These are phyloP conservation scores for Beauveria medogensis DNA, from an alignment of 2,329 filamentous ascomycete species.

Conservation along the genomic window DNA sequence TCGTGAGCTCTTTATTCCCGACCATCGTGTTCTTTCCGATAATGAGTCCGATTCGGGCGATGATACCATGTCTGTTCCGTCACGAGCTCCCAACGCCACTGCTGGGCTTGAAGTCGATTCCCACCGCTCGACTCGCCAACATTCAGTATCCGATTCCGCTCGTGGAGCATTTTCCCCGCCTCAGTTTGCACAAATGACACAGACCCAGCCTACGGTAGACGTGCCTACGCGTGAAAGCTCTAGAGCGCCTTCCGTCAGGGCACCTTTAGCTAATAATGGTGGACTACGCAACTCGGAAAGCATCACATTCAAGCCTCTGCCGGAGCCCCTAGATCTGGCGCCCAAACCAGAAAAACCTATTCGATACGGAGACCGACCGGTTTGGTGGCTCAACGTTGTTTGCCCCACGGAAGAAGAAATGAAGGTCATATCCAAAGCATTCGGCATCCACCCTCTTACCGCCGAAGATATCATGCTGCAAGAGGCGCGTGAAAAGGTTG, in stretches of 20 bases:
- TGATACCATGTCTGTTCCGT: conserved; percentile 20
- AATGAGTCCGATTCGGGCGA: conserved; percentile 60
- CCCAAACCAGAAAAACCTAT: conserved; percentile 34
- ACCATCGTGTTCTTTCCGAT: conserved; percentile 67
- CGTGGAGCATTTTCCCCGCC: conserved; percentile 22
- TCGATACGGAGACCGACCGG: conserved; percentile 72
- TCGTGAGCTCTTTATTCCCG: conserved; percentile 80
- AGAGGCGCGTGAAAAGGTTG: conserved; percentile 95
- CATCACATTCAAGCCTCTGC: conserved; percentile 27
- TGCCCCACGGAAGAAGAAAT: conserved; percentile 91
- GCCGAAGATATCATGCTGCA: conserved; percentile 96
- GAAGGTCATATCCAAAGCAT: conserved; percentile 85
- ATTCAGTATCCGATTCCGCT: conserved; percentile 30
- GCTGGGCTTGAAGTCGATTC: conserved; percentile 30
- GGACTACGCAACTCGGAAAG: conserved; percentile 6
- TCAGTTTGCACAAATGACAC: background rate
- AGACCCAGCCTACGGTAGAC: conserved; percentile 16
- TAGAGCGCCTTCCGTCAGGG: conserved; percentile 33
- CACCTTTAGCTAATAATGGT: conserved; percentile 31
- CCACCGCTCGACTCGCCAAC: conserved; percentile 36
- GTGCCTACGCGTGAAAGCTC: conserved; percentile 23
- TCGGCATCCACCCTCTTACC: conserved; percentile 91
- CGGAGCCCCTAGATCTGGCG: conserved; percentile 15
- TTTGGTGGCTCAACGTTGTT: conserved; percentile 94
- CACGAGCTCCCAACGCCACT: conserved; percentile 18